Evolutionary conservation across 2,329 filamentous ascomycete species (phyloP).

Genomic region (Magnaporthales sp.): DNA sequence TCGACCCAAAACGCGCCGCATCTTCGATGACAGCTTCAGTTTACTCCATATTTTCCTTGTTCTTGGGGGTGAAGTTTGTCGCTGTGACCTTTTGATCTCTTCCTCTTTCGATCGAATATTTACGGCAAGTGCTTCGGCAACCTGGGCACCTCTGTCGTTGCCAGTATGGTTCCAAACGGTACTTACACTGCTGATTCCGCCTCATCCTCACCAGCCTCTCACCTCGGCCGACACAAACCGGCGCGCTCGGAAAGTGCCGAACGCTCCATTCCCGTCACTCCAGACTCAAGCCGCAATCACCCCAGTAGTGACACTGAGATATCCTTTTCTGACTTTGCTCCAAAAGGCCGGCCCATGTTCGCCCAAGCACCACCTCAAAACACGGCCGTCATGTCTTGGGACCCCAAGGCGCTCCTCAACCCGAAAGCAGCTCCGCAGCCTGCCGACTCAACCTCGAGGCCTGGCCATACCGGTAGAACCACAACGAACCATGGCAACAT

Average conservation of each 20-base stretch:
- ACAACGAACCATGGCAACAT: slow-evolving; percentile 18
- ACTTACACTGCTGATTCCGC: neutral
- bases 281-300: neutral
- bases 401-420: slow-evolving; percentile 29
- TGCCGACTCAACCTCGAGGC: slow-evolving; percentile 2
- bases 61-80: slow-evolving; percentile 7
- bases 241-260: neutral
- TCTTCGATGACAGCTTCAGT: slow-evolving; percentile 3
- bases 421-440: slow-evolving; percentile 16
- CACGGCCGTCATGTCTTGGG: slow-evolving; percentile 13
- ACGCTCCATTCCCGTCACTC: neutral
- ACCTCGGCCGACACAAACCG: neutral
- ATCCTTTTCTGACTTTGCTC: neutral
- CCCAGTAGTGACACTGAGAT: neutral
- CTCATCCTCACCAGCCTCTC: neutral
- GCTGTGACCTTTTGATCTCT: slow-evolving; percentile 5
- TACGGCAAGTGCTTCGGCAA: neutral
- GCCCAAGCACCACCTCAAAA: slow-evolving; percentile 15
- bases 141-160: neutral
- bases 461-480: slow-evolving; percentile 6
- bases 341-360: slow-evolving; percentile 9
- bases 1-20: neutral
- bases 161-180: slow-evolving; percentile 6
- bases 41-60: slow-evolving; percentile 6
- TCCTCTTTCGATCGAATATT: neutral